Evolutionary conservation across 805 yeast species (phyloP).

Genomic region (Lipomyces kockii): DNA sequence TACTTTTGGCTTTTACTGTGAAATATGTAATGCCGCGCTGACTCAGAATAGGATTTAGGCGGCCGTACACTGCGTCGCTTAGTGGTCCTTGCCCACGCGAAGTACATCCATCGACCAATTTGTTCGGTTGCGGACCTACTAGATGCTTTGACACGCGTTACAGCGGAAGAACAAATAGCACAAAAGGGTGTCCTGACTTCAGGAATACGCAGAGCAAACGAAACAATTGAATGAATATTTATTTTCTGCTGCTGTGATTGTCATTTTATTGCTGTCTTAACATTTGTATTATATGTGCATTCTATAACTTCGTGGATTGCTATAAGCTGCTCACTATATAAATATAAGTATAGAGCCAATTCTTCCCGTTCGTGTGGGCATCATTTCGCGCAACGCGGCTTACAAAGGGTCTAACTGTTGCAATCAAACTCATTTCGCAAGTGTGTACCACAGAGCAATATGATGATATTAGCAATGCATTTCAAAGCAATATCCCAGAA

Average conservation of each 20-base stretch:
- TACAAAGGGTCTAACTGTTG: neutral
- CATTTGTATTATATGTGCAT: neutral
- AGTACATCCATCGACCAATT: slow-evolving; percentile 22
- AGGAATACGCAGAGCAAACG: neutral
- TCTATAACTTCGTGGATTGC: neutral
- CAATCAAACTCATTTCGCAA: neutral
- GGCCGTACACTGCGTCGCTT: slow-evolving; percentile 31
- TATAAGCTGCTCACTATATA: neutral
- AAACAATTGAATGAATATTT: neutral
- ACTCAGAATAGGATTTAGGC: slow-evolving; percentile 17
- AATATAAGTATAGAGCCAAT: too few species aligned
- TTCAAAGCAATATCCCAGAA: neutral
- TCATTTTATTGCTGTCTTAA: neutral
- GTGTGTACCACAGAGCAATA: neutral
- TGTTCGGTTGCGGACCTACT: slow-evolving; percentile 21
- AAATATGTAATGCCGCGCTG: neutral
- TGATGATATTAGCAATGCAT: neutral
- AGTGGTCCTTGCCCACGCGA: slow-evolving; percentile 32
- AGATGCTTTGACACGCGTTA: slow-evolving; percentile 18
- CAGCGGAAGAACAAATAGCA: slow-evolving; percentile 10
- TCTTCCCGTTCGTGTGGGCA: neutral
- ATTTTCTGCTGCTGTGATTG: neutral
- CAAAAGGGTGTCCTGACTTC: neutral
- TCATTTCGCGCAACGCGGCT: too few species aligned
- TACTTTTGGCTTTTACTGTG: neutral